These are phyloP conservation scores for Gossypium lobatum DNA, from an alignment of 441 rosid genomes.

Conservation along the genomic window DNA sequence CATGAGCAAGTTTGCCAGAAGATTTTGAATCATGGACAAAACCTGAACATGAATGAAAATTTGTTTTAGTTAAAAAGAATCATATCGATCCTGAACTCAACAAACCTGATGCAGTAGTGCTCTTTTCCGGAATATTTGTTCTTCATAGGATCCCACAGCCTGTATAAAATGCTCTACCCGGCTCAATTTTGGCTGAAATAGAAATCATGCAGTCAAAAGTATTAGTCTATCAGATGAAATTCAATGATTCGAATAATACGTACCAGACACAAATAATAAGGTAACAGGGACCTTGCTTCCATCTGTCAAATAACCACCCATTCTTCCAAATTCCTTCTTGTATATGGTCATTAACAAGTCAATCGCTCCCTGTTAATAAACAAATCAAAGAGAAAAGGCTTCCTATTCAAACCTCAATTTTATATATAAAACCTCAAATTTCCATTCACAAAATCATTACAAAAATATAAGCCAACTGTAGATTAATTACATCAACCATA, in stretches of 20 bases:
- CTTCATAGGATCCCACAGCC: constrained; percentile 83
- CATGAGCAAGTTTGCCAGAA: neutral
- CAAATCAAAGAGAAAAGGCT: constrained; percentile 9
- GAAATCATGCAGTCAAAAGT: constrained; percentile 6
- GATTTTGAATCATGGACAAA: neutral
- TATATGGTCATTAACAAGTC: constrained; percentile 79
- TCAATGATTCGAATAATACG: constrained; percentile 8
- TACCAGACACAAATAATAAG: constrained; percentile 9
- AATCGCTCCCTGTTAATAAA: constrained; percentile 79
- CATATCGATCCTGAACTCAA: neutral
- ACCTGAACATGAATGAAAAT: neutral
- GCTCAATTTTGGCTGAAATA: constrained; percentile 60
- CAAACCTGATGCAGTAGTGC: constrained; percentile 67
- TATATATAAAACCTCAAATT: neutral
- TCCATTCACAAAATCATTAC: neutral
- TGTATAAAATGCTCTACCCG: constrained; percentile 84
- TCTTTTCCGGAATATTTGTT: constrained; percentile 82
- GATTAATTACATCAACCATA: neutral
- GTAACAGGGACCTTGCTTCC: constrained; percentile 58
- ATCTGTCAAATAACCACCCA: constrained; percentile 69
- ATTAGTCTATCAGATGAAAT: constrained; percentile 2
- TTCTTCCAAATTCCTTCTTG: constrained; percentile 63
- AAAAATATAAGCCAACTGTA: neutral
- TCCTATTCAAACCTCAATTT: neutral
- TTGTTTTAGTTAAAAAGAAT: neutral